Conservation (phyloP, 73 alveolate genomes). For the Blepharisma stoltei region DNA sequence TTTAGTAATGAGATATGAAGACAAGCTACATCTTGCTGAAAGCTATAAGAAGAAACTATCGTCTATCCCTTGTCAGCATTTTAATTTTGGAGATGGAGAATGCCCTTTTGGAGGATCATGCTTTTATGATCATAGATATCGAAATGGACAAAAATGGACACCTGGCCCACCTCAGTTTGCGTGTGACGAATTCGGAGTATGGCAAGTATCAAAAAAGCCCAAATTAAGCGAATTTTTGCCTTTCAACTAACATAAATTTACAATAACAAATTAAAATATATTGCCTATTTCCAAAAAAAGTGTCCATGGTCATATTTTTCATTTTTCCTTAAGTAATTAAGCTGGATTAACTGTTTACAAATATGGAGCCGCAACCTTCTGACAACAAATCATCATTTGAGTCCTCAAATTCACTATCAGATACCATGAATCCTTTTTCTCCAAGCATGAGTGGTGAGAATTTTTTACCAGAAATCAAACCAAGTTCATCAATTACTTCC, state of each 20-base stretch:
- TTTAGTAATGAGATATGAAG: conserved; percentile 49
- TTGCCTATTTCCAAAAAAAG: too few relatives aligned
- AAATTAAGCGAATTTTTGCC: neutral
- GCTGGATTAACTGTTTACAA: too few relatives aligned
- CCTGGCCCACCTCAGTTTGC: conserved; percentile 85
- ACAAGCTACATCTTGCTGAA: conserved; percentile 42
- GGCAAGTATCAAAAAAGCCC: conserved; percentile 65
- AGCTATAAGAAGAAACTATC: conserved; percentile 41
- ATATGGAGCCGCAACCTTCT: too few relatives aligned
- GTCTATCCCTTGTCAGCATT: conserved; percentile 65
- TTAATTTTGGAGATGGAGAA: conserved; percentile 60
- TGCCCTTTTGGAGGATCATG: conserved; percentile 70
- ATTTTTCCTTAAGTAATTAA: too few relatives aligned
- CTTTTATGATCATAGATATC: conserved; percentile 53
- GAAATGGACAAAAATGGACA: conserved; percentile 30
- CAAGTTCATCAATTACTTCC: too few relatives aligned
- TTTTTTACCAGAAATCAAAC: too few relatives aligned
- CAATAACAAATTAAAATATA: too few relatives aligned
- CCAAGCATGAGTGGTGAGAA: too few relatives aligned
- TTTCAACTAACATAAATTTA: neutral
- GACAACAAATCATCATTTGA: too few relatives aligned
- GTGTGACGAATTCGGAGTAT: conserved; percentile 95
- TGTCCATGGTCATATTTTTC: too few relatives aligned
- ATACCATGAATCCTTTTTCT: too few relatives aligned
- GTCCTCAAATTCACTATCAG: too few relatives aligned